Evolutionary conservation across 148 eudicot genomes (phyloP).

Genomic region (Arctostaphylos glauca): DNA sequence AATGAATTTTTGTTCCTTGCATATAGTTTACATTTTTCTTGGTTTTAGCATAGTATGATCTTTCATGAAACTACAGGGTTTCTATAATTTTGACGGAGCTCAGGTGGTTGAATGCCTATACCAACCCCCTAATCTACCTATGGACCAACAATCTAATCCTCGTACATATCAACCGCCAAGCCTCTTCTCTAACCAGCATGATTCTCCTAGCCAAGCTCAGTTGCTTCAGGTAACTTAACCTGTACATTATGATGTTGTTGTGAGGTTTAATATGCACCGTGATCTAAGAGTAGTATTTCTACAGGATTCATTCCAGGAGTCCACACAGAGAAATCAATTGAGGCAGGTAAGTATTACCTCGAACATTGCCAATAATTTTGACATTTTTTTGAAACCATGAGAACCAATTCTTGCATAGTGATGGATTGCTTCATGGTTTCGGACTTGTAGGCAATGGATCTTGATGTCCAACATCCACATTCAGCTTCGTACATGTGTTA

Average conservation of each 20-base stretch:
- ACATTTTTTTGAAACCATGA: neutral
- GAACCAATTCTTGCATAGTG: neutral
- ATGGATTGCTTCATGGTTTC: conserved; percentile 9
- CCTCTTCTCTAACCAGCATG: conserved; percentile 22
- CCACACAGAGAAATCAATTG: conserved; percentile 21
- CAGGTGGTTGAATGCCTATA: conserved; percentile 15
- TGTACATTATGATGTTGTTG: neutral
- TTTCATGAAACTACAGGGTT: neutral
- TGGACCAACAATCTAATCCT: conserved; percentile 17
- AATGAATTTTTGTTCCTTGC: neutral
- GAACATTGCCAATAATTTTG: neutral
- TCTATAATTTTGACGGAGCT: conserved; percentile 20
- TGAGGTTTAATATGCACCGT: neutral
- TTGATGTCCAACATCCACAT: conserved; percentile 20
- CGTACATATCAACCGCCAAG: conserved; percentile 16
- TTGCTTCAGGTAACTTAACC: conserved; percentile 17
- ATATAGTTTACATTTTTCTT: neutral
- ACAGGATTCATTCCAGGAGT: conserved; percentile 18
- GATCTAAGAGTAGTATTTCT: neutral
- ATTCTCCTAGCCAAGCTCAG: conserved; percentile 17
- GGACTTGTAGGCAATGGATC: conserved; percentile 27
- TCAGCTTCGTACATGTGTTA: conserved; percentile 19
- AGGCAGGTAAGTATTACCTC: conserved; percentile 14
- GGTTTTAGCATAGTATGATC: neutral
- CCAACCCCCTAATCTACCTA: conserved; percentile 12